phyloP scores from a whole-genome alignment of 140 eudicot species.

The Flaveria floridana region DNA sequence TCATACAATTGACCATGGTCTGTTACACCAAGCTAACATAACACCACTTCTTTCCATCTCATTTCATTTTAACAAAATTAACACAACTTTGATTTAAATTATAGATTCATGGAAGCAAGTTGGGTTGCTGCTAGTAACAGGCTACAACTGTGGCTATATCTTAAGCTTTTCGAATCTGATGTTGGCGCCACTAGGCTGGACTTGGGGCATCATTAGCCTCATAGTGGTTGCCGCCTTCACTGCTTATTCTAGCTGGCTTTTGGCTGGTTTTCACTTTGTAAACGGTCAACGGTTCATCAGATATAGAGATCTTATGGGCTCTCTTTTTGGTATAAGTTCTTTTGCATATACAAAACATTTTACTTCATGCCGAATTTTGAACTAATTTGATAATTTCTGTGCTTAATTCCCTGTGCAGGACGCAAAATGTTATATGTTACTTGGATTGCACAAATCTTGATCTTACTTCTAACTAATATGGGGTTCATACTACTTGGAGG shows the following conservation, averaged over 20 bases:
- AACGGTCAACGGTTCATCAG: conserved; percentile 59
- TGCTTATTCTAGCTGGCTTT: conserved; percentile 56
- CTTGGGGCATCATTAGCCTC: conserved; percentile 52
- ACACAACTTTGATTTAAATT: not conserved
- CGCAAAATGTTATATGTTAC: conserved; percentile 47
- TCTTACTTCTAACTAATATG: conserved; percentile 54
- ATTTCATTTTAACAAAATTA: not conserved
- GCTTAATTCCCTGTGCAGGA: conserved; percentile 34
- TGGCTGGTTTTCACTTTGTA: conserved; percentile 60
- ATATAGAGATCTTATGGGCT: conserved; percentile 63
- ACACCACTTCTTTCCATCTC: conserved; percentile 3
- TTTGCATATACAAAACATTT: not conserved
- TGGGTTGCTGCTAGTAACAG: conserved; percentile 52
- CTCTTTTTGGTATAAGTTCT: conserved; percentile 43
- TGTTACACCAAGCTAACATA: conserved; percentile 23
- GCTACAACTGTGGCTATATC: conserved; percentile 59
- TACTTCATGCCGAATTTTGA: not conserved
- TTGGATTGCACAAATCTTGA: conserved; percentile 49
- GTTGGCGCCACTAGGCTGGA: conserved; percentile 61
- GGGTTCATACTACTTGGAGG: conserved; percentile 66
- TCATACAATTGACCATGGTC: conserved; percentile 53
- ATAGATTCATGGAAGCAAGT: conserved; percentile 71
- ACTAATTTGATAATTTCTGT: not conserved
- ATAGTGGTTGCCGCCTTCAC: conserved; percentile 40
- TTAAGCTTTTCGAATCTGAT: conserved; percentile 54